Evolutionary conservation across 2,329 filamentous ascomycete species (phyloP), one percentile per base, ranked within the genome.

Genomic region (Aureobasidium sp.): DNA sequence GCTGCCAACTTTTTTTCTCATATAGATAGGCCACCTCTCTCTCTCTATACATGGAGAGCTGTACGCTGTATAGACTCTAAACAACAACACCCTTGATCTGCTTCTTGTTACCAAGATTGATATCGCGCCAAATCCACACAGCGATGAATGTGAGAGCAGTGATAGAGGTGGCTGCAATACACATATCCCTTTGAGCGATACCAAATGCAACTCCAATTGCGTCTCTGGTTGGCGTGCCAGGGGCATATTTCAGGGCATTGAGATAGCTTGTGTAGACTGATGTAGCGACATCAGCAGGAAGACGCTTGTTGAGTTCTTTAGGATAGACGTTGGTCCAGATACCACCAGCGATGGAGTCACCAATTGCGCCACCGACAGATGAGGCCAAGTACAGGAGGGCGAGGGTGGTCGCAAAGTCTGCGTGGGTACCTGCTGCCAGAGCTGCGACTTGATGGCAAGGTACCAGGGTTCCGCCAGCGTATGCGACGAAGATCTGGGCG

Each of bases 401-500:
- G n/a, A 76, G 68, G 0, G 69, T 70, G 1, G 70, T 67, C 14
- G 75, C 73, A 21, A 74, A 67, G 54, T 73, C 68, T 59, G 67
- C 66, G 39, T 65, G 66, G n/a, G 68, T 68, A 3, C 66, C 65
- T 2, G 69, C 68, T 9, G 70, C 76, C 71, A 86, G 81, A 44
- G 85, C 79, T 5, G 82, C 81, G 65, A 87, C 80, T 63, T 86
- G 79, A 64, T 82, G 74, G 61, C 78, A 76, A 63, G 84, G 77
- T 32, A 84, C 78, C 11, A 83, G 74, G 29, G 80, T 81, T 59
- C 79, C 79, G 13, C 81, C 81, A 13, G 76, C 54, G 21, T 82
- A 75, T 21, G 82, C 81, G 59, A 83, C 80, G 65, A 84, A 77
- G 61, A 84, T 78, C 66, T 83, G 81, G 63, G 78, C 81, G 77